Percentiles rank a stretch among this genome's conserved stretches.
Conservation (phyloP, 371 early-diverging fungal genomes). For the Rhizomucor pusillus region DNA sequence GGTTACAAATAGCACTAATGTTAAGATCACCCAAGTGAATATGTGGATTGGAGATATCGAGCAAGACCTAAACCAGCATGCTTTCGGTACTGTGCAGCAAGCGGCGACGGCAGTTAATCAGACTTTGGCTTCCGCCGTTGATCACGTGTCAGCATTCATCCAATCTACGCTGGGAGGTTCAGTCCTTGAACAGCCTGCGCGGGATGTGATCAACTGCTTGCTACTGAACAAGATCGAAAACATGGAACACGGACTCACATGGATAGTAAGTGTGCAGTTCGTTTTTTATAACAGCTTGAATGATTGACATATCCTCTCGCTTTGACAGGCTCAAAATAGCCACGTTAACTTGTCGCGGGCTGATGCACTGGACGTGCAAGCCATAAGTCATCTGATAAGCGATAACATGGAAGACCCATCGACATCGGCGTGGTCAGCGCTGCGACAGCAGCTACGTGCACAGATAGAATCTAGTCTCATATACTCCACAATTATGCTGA, state of each 20-base stretch:
- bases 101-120: slow-evolving; percentile 26
- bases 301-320: not conserved
- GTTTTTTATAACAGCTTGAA: not conserved
- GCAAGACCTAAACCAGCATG: slow-evolving; percentile 19
- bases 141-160: slow-evolving; percentile 19
- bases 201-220: slow-evolving; percentile 32
- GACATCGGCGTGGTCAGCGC: not conserved
- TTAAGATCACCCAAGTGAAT: slow-evolving; percentile 15
- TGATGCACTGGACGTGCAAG: not conserved
- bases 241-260: slow-evolving; percentile 35
- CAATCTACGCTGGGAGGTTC: slow-evolving; percentile 27
- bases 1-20: not conserved
- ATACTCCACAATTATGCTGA: not conserved
- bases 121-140: slow-evolving; percentile 21
- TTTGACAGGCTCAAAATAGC: slow-evolving; percentile 5
- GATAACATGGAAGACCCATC: not conserved
- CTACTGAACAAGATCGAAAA: slow-evolving; percentile 29
- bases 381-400: not conserved
- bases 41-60: slow-evolving; percentile 28
- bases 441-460: not conserved
- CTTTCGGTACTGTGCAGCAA: slow-evolving; percentile 20
- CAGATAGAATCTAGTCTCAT: not conserved
- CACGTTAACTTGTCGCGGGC: slow-evolving; percentile 15
- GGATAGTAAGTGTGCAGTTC: slow-evolving; percentile 42
- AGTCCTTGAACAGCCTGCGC: slow-evolving; percentile 25